Percentiles rank a stretch among this genome's conserved stretches.
phyloP scores from a whole-genome alignment of 78 protist genomes.

The Speleostelium caveatum region DNA sequence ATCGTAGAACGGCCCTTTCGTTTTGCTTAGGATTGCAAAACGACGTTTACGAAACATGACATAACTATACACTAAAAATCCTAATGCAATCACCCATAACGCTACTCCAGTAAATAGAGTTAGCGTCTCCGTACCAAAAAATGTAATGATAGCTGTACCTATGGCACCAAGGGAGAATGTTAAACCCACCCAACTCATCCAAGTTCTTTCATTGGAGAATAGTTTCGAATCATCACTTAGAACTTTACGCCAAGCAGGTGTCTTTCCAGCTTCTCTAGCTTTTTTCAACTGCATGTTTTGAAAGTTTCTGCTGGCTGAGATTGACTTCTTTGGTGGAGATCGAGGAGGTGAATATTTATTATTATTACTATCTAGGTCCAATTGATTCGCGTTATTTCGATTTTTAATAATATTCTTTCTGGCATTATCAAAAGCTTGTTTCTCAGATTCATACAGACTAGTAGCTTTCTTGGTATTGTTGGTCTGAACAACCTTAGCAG shows the following conservation, averaged over 20 bases:
- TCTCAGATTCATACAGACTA: conserved; percentile 26
- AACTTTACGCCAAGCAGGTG: conserved; percentile 71
- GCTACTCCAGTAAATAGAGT: conserved; percentile 52
- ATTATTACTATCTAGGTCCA: not conserved
- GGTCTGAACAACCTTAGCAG: conserved; percentile 10
- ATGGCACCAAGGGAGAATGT: conserved; percentile 71
- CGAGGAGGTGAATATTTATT: not conserved
- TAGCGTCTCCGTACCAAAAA: conserved; percentile 59
- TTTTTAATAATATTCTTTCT: not conserved
- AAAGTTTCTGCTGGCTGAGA: not conserved
- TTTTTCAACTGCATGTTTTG: not conserved
- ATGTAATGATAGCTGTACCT: conserved; percentile 67
- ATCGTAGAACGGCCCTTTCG: conserved; percentile 61
- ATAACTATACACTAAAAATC: conserved; percentile 58
- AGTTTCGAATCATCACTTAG: conserved; percentile 61
- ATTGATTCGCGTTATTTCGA: not conserved
- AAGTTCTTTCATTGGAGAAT: conserved; percentile 72
- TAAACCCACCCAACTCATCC: conserved; percentile 77
- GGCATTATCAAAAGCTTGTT: not conserved
- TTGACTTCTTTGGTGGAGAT: not conserved
- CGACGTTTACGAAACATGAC: conserved; percentile 42
- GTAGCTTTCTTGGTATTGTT: conserved; percentile 11
- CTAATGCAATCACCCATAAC: conserved; percentile 71
- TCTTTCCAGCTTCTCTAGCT: conserved; percentile 19
- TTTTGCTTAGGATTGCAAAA: conserved; percentile 32